Conservation (phyloP, 2,329 filamentous ascomycete species). For the Exophiala calicioides region DNA sequence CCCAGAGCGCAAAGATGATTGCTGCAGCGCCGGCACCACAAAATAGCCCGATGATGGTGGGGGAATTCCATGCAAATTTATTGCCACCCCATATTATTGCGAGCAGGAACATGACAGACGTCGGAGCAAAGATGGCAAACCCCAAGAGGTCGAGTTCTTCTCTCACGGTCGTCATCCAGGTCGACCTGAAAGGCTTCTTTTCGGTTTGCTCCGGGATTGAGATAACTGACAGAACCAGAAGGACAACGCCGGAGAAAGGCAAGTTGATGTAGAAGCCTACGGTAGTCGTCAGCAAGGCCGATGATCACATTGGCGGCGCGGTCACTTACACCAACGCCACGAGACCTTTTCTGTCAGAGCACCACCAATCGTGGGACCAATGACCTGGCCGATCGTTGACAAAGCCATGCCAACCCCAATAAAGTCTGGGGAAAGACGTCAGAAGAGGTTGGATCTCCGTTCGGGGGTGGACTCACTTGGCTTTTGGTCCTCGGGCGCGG, state of each 20-base stretch:
- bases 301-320: background rate
- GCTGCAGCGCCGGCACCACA: slow-evolving; percentile 34
- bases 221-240: slow-evolving; percentile 37
- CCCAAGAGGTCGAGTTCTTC: slow-evolving; percentile 57
- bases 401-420: slow-evolving; percentile 37
- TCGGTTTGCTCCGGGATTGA: slow-evolving; percentile 17
- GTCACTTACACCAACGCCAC: slow-evolving; percentile 36
- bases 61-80: slow-evolving; percentile 36
- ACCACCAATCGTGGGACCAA: slow-evolving; percentile 49
- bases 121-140: slow-evolving; percentile 57
- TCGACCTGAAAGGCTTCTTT: slow-evolving; percentile 13
- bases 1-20: slow-evolving; percentile 37
- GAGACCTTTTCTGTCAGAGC: slow-evolving; percentile 40
- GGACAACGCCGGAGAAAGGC: slow-evolving; percentile 41
- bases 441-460: background rate
- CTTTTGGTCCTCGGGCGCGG: slow-evolving; percentile 36
- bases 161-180: slow-evolving; percentile 21
- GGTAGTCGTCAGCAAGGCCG: no score
- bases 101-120: slow-evolving; percentile 29
- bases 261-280: slow-evolving; percentile 47
- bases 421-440: slow-evolving; percentile 33
- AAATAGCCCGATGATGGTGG: slow-evolving; percentile 41
- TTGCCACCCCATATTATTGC: slow-evolving; percentile 27
- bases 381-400: slow-evolving; percentile 41
- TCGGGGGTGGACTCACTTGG: slow-evolving; percentile 26